Conservation (phyloP, 805 yeast genomes). For the Candida jianshihensis region DNA sequence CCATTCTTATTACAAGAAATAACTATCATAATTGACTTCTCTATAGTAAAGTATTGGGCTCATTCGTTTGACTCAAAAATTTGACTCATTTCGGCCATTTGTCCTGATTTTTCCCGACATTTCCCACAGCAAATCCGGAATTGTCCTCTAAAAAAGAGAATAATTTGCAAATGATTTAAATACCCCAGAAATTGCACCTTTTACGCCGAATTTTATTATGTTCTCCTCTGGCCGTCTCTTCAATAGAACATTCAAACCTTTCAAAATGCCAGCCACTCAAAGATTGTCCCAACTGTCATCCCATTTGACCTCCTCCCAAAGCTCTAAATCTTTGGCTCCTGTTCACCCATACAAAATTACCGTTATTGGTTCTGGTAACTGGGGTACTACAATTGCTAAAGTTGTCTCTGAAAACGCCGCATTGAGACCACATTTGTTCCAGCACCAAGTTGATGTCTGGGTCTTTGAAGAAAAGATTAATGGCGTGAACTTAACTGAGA, state of each 20-base stretch:
- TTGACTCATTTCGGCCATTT: too few species aligned
- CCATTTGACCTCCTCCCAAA: slow-evolving; percentile 12
- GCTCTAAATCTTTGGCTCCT: slow-evolving; percentile 16
- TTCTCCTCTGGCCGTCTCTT: neutral
- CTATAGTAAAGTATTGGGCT: too few species aligned
- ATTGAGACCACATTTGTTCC: slow-evolving; percentile 66
- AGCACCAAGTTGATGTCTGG: slow-evolving; percentile 87
- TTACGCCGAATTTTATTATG: neutral
- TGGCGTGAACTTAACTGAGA: slow-evolving; percentile 72
- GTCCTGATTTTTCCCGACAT: too few species aligned
- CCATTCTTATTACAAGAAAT: too few species aligned
- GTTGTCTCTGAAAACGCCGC: slow-evolving; percentile 84
- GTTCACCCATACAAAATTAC: slow-evolving; percentile 45
- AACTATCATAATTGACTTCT: too few species aligned
- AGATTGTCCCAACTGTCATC: slow-evolving; percentile 18
- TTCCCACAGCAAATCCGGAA: too few species aligned
- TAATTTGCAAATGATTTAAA: neutral
- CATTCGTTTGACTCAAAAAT: too few species aligned
- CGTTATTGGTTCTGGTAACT: slow-evolving; percentile 94
- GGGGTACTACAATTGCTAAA: slow-evolving; percentile 98
- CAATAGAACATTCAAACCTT: neutral
- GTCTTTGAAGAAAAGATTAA: slow-evolving; percentile 81
- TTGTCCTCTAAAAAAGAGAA: neutral
- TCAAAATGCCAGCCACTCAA: slow-evolving; percentile 12
- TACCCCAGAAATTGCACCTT: slow-evolving; percentile 1